Percentiles rank a stretch among this genome's conserved stretches.
Conservation (phyloP, 768 basidiomycete genomes). For the Tricholoma sp. region DNA sequence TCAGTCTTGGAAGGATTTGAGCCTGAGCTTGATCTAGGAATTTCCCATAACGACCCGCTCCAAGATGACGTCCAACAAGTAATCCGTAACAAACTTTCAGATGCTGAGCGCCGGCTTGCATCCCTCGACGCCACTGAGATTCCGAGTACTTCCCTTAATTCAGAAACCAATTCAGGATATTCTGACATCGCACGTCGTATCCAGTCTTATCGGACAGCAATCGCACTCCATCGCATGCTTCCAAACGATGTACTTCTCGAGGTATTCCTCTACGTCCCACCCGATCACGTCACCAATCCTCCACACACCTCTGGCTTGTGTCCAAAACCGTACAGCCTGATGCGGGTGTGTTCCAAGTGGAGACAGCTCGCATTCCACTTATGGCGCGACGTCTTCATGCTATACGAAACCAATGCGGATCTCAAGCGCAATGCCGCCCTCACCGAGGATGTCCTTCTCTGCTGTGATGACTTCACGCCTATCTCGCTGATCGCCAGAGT, state of each 20-base stretch:
- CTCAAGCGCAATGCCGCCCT: background rate
- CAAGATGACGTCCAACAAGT: too few species aligned
- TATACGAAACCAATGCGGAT: background rate
- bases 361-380: background rate
- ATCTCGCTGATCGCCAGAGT: background rate
- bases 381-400: background rate
- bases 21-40: too few species aligned
- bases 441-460: background rate
- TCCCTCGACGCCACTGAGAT: too few species aligned
- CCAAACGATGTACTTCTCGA: background rate
- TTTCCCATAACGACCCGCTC: too few species aligned
- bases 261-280: background rate
- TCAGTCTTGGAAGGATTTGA: too few species aligned
- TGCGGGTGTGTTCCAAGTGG: background rate
- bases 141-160: too few species aligned
- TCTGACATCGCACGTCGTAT: background rate
- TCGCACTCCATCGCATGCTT: background rate
- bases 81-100: too few species aligned
- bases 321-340: background rate
- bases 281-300: background rate
- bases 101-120: too few species aligned
- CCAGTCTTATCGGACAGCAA: background rate
- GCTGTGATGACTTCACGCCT: background rate
- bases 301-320: background rate
- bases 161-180: background rate